phyloP scores from a whole-genome alignment of 2,329 filamentous ascomycete species.

The Trichoderma koningii region DNA sequence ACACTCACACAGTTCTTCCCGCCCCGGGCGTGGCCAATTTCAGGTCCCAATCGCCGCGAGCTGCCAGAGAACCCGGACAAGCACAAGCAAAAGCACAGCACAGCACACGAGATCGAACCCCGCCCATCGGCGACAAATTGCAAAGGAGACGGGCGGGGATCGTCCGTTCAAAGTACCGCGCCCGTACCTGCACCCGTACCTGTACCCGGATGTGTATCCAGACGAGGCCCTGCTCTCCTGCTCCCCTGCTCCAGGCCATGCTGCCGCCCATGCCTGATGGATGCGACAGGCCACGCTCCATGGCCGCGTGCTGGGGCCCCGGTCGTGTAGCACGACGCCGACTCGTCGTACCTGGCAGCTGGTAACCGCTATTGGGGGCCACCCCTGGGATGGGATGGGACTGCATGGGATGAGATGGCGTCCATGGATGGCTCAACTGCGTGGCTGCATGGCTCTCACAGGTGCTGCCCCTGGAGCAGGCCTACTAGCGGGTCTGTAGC shows the following conservation, averaged over 20 bases:
- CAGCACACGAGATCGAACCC: conserved; percentile 2
- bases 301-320: not conserved
- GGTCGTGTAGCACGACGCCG: conserved; percentile 23
- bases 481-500: not conserved
- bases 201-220: not conserved
- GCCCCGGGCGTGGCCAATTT: conserved; percentile 17
- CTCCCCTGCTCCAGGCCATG: too few relatives aligned
- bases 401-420: not conserved
- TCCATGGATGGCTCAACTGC: not conserved
- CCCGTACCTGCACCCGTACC: not conserved
- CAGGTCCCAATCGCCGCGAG: conserved; percentile 14
- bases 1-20: too few relatives aligned
- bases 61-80: conserved; percentile 19
- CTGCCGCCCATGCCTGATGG: too few relatives aligned
- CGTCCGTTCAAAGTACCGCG: not conserved
- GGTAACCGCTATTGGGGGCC: conserved; percentile 23
- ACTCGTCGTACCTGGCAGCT: conserved; percentile 27
- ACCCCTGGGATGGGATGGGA: not conserved
- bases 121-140: conserved; percentile 24
- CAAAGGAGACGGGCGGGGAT: conserved; percentile 24
- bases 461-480: conserved; percentile 9
- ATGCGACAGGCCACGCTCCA: not conserved
- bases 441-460: not conserved
- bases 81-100: too few relatives aligned
- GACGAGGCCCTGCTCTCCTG: not conserved